Evolutionary conservation across 345 rosid genomes (phyloP), one percentile per base, ranked within the genome.

Genomic region (Balakata baccata): DNA sequence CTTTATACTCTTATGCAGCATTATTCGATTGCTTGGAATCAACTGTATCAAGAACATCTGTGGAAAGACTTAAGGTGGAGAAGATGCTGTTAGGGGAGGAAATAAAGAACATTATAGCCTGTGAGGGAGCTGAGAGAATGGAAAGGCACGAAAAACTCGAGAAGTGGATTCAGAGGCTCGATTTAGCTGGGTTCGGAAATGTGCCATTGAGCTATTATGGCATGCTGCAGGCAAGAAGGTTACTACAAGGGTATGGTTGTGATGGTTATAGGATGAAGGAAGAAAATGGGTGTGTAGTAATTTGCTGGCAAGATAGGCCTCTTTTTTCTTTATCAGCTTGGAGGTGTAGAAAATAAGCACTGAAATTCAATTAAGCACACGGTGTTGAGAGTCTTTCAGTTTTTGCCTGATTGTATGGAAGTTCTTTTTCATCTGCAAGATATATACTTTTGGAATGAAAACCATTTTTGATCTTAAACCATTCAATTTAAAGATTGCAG

Each of bases 221-320:
- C 0, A 78, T 88, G 89, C 69, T 91, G 86, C 96, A 89, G 81
- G 94, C 87, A 5, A 86, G 78, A 79, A 86, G 87, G 71, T 69
- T 92, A 86, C 74, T 94, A 84, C 90, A 92, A 70, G 87, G 89
- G 1, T 92, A 84, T 64, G 87, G 89, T 49, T 90, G 90, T 68
- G 92, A 92, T 12, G 94, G 94, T 5, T 92, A 89, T 69, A 87
- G 79, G 66, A 85, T 92, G 69, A 90, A 83, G 72, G 97, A 94
- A 73, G 94, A 89, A 69, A 90, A 83, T n/a, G 96, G 97, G 3
- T 83, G 92, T 39, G 83, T 82, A 0, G 87, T 89, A 49, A 85
- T 92, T 52, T 89, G 95, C 84, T 92, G 98, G 98, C 95, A 94
- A 57, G 97, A 92, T 75, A 83, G 97, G 14, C 86, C 94, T 23